Evolutionary conservation across 2,329 filamentous ascomycete species (phyloP), one percentile per base, ranked within the genome.

Genomic region (Myriosclerotinia curreyana): DNA sequence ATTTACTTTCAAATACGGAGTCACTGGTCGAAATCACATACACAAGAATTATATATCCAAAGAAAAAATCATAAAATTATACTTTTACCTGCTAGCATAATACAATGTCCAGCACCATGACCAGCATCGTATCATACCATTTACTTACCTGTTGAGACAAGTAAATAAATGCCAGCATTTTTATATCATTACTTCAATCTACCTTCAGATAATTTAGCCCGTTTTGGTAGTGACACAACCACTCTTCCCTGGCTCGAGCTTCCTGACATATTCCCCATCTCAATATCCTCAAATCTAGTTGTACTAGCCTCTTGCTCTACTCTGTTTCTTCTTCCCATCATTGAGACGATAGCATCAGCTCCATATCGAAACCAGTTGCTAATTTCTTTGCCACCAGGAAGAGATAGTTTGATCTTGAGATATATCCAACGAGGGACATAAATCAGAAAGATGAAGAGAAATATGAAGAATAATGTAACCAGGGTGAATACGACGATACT

Each of bases 361-460:
- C 58, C 58, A 31, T 14, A 4, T 20, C 40, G 46, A n/a, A 60
- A 40, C 58, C 46, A 60, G 15, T 28, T 20, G 4, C 20, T 40
- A 6, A 60, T 25, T 28, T 60, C 46, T 28, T 3, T 60, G 17
- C 5, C 22, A 11, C 46, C 31, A 2, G 46, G 58, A n/a, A n/a
- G n/a, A n/a, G n/a, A n/a, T n/a, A n/a, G n/a, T n/a, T 60, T 60
- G 5, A 52, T 25, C 22, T 8, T 40, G 17, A 60, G 46, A 8
- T 38, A 52, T 11, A 51, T n/a, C 17, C 17, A 60, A 2, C 58
- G 58, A 20, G 58, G 58, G 9, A 40, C 34, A n/a, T 31, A 60
- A 8, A 60, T 20, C 7, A 52, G 15, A 9, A 60, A 60, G 22
- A 60, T 40, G 22, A 15, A 51, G 11, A 60, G 8, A 12, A 52